Evolutionary conservation across 2,329 filamentous ascomycete species (phyloP), one percentile per base, ranked within the genome.

Genomic region (Pestalotiopsis fici): DNA sequence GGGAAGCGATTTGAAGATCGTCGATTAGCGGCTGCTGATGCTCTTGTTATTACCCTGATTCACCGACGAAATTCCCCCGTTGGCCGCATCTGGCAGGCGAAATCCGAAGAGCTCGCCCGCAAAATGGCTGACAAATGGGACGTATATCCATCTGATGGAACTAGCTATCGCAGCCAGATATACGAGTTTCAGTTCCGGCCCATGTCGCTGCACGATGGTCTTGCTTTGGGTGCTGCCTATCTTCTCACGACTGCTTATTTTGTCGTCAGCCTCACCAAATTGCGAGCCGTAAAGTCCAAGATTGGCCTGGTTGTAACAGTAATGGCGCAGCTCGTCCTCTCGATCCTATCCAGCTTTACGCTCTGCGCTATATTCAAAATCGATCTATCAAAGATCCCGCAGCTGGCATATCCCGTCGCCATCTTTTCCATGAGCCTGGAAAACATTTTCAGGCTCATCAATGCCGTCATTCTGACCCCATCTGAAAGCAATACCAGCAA

Each of bases 131-230:
- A 85, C 39, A 83, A 86, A 67, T 94, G 91, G 89, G 85, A 86
- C 21, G 82, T 93, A 2, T 92, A 92, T 2, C 74, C 82, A 35
- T 70, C 72, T 1, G 83, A 89, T 70, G 89, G 88, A 9, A 80
- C 79, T 23, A 83, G 86, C 39, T 80, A 80, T 27, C 78, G 81
- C 28, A 91, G 86, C 71, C 88, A 90, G 66, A 83, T 94, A 1
- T 94, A 93, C 75, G 91, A 95, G 77, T 95, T 95, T 75, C 91
- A 91, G 68, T 94, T 94, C 74, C 89, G 88, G 35, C 92, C 92
- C 7, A 88, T 95, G 73, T 93, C 91, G 15, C 77, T 85, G 18
- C 83, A 86, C 67, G 93, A 95, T 75, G 87, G 89, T 62, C 73
- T 89, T 27, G 82, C 90, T 50, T 82, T 95, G 21, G 85, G 86